Conservation (phyloP, 2,329 filamentous ascomycete genomes). For the Trichoderma lentiforme region DNA sequence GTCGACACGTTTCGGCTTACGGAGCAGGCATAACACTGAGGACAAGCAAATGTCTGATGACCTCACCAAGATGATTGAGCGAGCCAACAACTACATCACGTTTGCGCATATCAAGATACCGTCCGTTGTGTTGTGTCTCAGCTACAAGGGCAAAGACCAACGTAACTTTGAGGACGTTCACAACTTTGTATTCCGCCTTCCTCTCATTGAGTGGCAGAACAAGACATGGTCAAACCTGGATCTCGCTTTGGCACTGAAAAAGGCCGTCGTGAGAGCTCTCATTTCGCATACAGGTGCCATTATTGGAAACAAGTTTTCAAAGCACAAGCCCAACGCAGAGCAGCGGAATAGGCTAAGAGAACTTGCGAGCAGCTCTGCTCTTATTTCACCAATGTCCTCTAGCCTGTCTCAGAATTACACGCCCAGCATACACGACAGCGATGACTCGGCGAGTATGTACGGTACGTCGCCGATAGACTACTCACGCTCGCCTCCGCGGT, state of each 20-base stretch:
- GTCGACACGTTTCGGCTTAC: constrained; percentile 54
- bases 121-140: constrained; percentile 90
- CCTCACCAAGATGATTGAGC: constrained; percentile 91
- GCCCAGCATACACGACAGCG: constrained; percentile 49
- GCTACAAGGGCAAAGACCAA: constrained; percentile 93
- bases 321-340: constrained; percentile 76
- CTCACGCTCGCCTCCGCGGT: constrained; percentile 56
- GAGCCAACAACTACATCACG: constrained; percentile 96
- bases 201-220: constrained; percentile 92
- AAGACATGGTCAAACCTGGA: constrained; percentile 99
- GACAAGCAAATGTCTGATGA: constrained; percentile 75
- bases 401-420: constrained; percentile 36
- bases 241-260: constrained; percentile 86
- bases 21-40: constrained; percentile 46
- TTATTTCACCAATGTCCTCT: constrained; percentile 50
- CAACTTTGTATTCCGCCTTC: constrained; percentile 94
- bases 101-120: constrained; percentile 93
- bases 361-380: constrained; percentile 72
- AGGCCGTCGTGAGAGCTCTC: constrained; percentile 87
- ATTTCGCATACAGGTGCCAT: constrained; percentile 96
- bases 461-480: constrained; percentile 54
- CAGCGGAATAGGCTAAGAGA: constrained; percentile 79
- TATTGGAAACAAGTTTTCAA: constrained; percentile 93
- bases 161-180: constrained; percentile 96
- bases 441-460: constrained; percentile 55